Evolutionary conservation across 192 early-diverging fungal genomes (phyloP), one percentile per base, ranked within the genome.

Genomic region (Mortierella antarctica): DNA sequence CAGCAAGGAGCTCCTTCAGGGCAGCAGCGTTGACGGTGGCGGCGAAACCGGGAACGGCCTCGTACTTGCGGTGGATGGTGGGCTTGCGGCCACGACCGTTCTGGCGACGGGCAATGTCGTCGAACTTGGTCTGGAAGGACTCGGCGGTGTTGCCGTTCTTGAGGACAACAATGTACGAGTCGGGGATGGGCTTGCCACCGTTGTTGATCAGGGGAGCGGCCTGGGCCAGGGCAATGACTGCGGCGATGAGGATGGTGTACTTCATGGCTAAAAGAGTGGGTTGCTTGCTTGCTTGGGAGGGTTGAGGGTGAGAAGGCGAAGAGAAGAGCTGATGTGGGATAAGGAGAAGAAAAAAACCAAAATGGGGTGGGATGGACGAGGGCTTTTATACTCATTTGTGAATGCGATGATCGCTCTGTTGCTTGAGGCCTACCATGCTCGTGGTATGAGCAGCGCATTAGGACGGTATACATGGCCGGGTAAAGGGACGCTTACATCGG

Each of bases 91-190:
- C 61, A 41, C 67, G 63, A 23, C 54, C 49, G 64, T 73, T 73
- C 13, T 73, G 63, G 71, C 67, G 64, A 64, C 73, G 78, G 57
- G 85, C 83, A 58, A 80, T 54, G 40, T 87, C 52, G 65, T 89
- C 79, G 60, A 82, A 56, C 57, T 59, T 60, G 8, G 52, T 39
- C 2, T 47, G 10, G 71, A 67, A 68, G 31, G 62, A 65, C n/a
- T 55, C 65, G 83, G 83, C 61, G 74, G 71, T 20, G 85, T 79
- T 39, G 15, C 23, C 54, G 50, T 89, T 83, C 70, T 89, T 88
- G 64, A 91, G 83, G 49, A 91, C 88, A 42, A 92, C 88, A 21
- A 92, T 88, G 86, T 91, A 92, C 65, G 63, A 83, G 62, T 88
- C 90, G 5, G 83, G 67, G 55, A 91, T 84, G 64, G 67, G 12